Evolutionary conservation across 805 yeast species (phyloP).

Genomic region (Zygosaccharomyces lentus): DNA sequence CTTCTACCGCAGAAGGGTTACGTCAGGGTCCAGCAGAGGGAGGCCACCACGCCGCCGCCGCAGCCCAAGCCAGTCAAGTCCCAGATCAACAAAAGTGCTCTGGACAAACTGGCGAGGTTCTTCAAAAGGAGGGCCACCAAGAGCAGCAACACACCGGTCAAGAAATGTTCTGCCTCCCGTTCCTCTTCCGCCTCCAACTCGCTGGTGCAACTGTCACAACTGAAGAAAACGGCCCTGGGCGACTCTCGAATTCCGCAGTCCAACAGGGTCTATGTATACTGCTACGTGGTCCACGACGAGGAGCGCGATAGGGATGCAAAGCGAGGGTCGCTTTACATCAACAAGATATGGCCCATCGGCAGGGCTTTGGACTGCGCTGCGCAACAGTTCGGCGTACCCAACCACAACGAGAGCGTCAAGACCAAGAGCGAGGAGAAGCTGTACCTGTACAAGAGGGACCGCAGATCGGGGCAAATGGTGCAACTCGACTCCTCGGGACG

Average conservation of each 20-base stretch:
- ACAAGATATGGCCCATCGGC: conserved; percentile 35
- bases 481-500: conserved; percentile 18
- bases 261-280: conserved; percentile 28
- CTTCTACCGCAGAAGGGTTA: conserved; percentile 31
- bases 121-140: conserved; percentile 19
- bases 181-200: conserved; percentile 15
- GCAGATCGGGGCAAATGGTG: conserved; percentile 5
- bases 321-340: conserved; percentile 21
- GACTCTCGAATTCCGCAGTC: conserved; percentile 25
- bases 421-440: conserved; percentile 23
- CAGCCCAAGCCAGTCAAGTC: conserved; percentile 5
- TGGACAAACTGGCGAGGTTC: conserved; percentile 27
- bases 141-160: background rate
- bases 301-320: conserved; percentile 11
- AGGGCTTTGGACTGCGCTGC: conserved; percentile 32
- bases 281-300: conserved; percentile 20
- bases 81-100: conserved; percentile 18
- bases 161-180: too few species aligned
- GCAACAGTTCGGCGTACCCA: conserved; percentile 21
- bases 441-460: conserved; percentile 22
- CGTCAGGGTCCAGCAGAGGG: conserved; percentile 19
- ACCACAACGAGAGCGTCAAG: conserved; percentile 18
- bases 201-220: conserved; percentile 16
- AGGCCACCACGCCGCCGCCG: background rate
- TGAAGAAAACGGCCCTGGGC: conserved; percentile 27